Evolutionary conservation across 2,329 filamentous ascomycete genomes (phyloP).

Genomic region (Microcyclosporella mali): DNA sequence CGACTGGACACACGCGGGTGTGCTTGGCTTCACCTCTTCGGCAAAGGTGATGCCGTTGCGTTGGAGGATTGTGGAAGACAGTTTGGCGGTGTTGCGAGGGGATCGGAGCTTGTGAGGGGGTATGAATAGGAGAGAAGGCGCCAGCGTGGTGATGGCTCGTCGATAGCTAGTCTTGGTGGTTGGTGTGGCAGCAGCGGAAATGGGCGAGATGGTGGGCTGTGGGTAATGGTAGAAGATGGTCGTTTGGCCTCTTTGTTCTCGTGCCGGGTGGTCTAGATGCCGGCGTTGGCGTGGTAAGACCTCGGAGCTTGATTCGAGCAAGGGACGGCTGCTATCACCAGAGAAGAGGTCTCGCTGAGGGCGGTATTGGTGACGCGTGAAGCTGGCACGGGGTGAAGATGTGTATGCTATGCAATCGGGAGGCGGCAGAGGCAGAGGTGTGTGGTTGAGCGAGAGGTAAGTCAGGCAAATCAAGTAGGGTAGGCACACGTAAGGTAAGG

Average conservation of each 20-base stretch:
- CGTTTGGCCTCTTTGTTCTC: slow-evolving; percentile 5
- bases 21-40: slow-evolving; percentile 58
- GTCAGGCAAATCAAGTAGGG: no score
- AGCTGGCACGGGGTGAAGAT: no score
- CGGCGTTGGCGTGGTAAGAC: background rate
- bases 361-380: no score
- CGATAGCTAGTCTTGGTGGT: background rate
- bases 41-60: slow-evolving; percentile 83
- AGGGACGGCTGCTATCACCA: background rate
- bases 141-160: slow-evolving; percentile 21
- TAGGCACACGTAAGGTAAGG: no score
- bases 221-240: background rate
- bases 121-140: slow-evolving; percentile 24
- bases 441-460: no score
- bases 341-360: background rate
- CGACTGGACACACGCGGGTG: slow-evolving; percentile 27
- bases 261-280: background rate
- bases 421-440: no score
- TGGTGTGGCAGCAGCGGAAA: slow-evolving; percentile 1
- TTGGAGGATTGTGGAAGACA: slow-evolving; percentile 86
- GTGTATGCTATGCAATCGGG: background rate
- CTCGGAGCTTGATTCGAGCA: background rate
- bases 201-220: slow-evolving; percentile 3
- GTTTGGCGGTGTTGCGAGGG: slow-evolving; percentile 73
- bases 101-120: slow-evolving; percentile 14